Evolutionary conservation across 73 alveolate species (phyloP), one percentile per base, ranked within the genome.

Genomic region (Paramecium sonneborni): DNA sequence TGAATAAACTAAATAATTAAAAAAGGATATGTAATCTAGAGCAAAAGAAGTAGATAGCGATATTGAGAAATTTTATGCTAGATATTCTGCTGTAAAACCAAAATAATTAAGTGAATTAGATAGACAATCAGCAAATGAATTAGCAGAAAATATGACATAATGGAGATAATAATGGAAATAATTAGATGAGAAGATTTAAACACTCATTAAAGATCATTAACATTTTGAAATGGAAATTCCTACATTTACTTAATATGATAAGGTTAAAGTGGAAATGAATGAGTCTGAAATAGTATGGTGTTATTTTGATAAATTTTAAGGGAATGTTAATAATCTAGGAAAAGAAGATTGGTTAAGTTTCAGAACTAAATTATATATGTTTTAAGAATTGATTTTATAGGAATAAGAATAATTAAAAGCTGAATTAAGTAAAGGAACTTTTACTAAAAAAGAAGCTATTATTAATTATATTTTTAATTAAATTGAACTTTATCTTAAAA

Each of bases 311-410:
- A 99, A 96, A 62, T 99, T 99, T 93, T 92, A 95, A 89, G 96
- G 88, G n/a, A 99, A 98, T 86, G 90, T 98, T n/a, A 99, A 96
- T 56, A 97, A 95, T 79, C 94, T 98, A 57, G 97, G 97, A 38
- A 95, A 97, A 67, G 99, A 98, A 72, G 99, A 98, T 88, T 99
- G 99, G 99, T 96, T 99, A 18, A 98, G 98, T 8, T 96, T 98
- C 88, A 93, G 99, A 93, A 97, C 97, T 72, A 96, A 97, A 11
- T 97, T 98, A 87, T 98, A 97, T 56, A 93, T 94, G 69, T 94
- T 98, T 95, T 95, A 96, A 94, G 99, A 96, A 34, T 93, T 92
- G 37, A 35, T 85, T 2, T 30, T 30, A 35, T 38, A 56, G 37
- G 79, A 67, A 69, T 38, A 79, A 79, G 95, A 84, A 12, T 12